Base-by-base conservation (phyloP, 176 grass and related monocot species). In the Panicum miliaceum region DNA sequence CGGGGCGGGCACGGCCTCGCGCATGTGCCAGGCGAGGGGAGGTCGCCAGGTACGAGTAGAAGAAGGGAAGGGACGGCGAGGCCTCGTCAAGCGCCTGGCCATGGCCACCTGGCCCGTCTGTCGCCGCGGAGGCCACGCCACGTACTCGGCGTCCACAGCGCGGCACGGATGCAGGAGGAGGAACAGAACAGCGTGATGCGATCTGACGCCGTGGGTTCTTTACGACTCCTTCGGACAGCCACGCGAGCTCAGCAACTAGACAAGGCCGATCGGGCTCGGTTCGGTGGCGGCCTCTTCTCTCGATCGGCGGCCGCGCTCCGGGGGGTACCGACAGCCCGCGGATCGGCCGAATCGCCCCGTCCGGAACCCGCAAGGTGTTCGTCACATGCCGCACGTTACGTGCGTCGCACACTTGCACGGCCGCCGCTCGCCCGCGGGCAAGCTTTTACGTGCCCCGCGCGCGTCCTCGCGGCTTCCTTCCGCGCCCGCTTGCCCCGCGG, bases 1-100 rank as follows among this genome's bases (percentile, higher is more conserved):
- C 29, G 29, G 29, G 29, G 29, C 35, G 64, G 6, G 35, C 64
- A 8, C 79, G 34, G 42, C 47, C 37, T 20, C 20, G 22, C 6
- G 82, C 71, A 85, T 85, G 78, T 85, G 83, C 53, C 11, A 35
- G 45, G 82, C 3, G 63, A 50, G 50, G 50, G 41, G 47, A 61
- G 64, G 36, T n/a, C 26, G 52, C 50, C 53, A 20, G 22, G 10
- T 7, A 37, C 38, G 38, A 42, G 43, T 15, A 27, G 71, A 51
- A 12, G 43, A 25, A 27, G 34, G 3, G 8, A 20, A 68, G 46
- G 12, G 9, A 36, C 9, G 58, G 13, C 10, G 58, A 27, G 18
- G 22, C 34, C 1, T 56, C 56, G 9, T 23, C 2, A 50, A 71
- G 41, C 27, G 19, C 43, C 15, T 60, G 15, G 75, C 75, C 87